Evolutionary conservation across 2,329 filamentous ascomycete genomes (phyloP).

Genomic region (Aspergillus flavus): DNA sequence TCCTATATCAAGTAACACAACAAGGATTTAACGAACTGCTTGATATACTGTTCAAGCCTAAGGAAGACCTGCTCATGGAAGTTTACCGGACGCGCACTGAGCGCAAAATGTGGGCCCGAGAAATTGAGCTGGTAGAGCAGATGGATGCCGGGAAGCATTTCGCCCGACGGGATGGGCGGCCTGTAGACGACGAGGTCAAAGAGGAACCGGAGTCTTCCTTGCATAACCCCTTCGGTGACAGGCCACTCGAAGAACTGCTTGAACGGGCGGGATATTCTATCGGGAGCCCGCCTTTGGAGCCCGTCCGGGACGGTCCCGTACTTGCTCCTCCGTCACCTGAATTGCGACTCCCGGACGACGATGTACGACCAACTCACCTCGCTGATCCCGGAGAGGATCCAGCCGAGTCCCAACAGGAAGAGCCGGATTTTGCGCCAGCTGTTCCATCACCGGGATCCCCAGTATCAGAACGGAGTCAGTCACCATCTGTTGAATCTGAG

Average conservation of each 20-base stretch:
- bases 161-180: conserved; percentile 8
- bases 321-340: conserved; percentile 28
- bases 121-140: conserved; percentile 43
- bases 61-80: conserved; percentile 74
- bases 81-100: conserved; percentile 64
- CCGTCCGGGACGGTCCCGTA: conserved; percentile 23
- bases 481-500: conserved; percentile 11
- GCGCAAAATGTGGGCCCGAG: conserved; percentile 57
- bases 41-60: conserved; percentile 78
- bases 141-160: conserved; percentile 31
- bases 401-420: conserved; percentile 6
- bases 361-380: conserved; percentile 16
- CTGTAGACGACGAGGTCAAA: conserved; percentile 30
- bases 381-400: conserved; percentile 23
- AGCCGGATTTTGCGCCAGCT: conserved; percentile 12
- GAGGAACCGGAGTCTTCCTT: conserved; percentile 29
- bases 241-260: conserved; percentile 47
- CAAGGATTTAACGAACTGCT: conserved; percentile 92
- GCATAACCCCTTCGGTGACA: conserved; percentile 36
- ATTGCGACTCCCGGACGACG: conserved; percentile 25
- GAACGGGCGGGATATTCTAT: conserved; percentile 45
- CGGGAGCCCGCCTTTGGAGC: conserved; percentile 25
- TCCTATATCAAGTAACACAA: conserved; percentile 88
- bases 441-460: conserved; percentile 9
- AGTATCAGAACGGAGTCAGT: conserved; percentile 13